These are phyloP conservation scores for Bromus sterilis DNA, from an alignment of 176 grass and related monocot genomes.

Conservation along the genomic window DNA sequence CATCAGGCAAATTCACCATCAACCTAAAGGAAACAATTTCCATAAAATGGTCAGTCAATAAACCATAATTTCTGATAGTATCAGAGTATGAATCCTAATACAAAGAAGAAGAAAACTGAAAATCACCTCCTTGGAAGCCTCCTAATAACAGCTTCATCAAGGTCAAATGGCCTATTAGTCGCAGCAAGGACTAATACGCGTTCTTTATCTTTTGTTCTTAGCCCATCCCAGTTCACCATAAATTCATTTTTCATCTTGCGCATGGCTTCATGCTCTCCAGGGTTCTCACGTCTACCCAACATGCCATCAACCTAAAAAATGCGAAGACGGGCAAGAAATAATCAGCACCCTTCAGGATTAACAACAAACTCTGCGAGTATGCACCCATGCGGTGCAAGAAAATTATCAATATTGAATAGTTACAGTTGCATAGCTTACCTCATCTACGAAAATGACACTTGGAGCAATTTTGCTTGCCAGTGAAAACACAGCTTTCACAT, in stretches of 20 bases:
- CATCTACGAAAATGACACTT: conserved; percentile 91
- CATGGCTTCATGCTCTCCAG: conserved; percentile 99
- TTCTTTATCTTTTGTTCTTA: conserved; percentile 93
- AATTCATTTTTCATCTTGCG: conserved; percentile 99
- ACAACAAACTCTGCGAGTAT: background rate
- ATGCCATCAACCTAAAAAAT: conserved; percentile 80
- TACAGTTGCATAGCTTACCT: conserved; percentile 44
- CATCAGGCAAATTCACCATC: conserved; percentile 96
- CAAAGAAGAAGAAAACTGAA: background rate
- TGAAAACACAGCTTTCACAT: conserved; percentile 92
- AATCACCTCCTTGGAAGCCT: conserved; percentile 86
- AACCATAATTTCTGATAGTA: background rate
- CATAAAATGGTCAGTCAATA: background rate
- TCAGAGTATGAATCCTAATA: background rate
- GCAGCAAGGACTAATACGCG: conserved; percentile 94
- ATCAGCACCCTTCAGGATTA: background rate
- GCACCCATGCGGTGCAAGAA: background rate
- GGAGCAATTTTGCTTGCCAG: conserved; percentile 97
- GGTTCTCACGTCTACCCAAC: conserved; percentile 96
- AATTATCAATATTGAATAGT: background rate
- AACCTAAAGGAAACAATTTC: conserved; percentile 51
- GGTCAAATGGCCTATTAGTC: conserved; percentile 98
- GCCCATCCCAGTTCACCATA: conserved; percentile 99
- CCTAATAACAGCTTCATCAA: conserved; percentile 95
- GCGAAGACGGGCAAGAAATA: conserved; percentile 2